Base-by-base conservation (phyloP, 306 rosid species). In the Senna siamea region DNA sequence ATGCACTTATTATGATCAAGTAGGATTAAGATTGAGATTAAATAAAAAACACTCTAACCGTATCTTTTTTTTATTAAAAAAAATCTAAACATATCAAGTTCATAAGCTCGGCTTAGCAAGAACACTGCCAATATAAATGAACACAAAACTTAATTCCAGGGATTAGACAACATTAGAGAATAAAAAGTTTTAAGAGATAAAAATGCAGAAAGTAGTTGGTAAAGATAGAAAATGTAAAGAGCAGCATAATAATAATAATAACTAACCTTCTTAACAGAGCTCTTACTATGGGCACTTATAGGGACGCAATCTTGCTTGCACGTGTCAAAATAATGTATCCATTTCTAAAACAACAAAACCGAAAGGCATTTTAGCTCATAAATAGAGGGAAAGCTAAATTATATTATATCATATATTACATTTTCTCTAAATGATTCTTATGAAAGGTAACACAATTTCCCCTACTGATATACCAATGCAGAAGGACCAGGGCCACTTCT, bases 251-350 rank as follows among this genome's bases (percentile, higher is more conserved):
- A 9, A 19, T 6, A 0, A 15, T 19, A 46, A 8, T 9, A 51
- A 70, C 80, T 15, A 18, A 88, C 93, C 90, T 86, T 89, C 75
- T 70, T 71, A 58, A 93, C 97, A 11, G 96, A 93, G 70, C 89
- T 73, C 96, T 69, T 87, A 81, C 97, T 90, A 37, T 93, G 98
- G 1, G 98, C 90, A 62, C 85, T 89, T n/a, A 93, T 85, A 12
- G 97, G 79, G 35, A 89, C 4, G 57, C 92, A 90, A 32, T 87
- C 97, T 47, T 90, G 90, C 79, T 88, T 76, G 80, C 83, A 77
- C 9, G 84, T 50, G 12, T 90, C 90, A 19, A 93, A 93, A 62
- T 82, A 83, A 28, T 77, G 79, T 50, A 51, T 72, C 98, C 98
- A 93, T 85, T 89, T 90, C 97, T 93, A 57, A 86, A 80, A 57